Evolutionary conservation across 2,329 filamentous ascomycete genomes (phyloP).

Genomic region (Fusarium pseudograminearum): DNA sequence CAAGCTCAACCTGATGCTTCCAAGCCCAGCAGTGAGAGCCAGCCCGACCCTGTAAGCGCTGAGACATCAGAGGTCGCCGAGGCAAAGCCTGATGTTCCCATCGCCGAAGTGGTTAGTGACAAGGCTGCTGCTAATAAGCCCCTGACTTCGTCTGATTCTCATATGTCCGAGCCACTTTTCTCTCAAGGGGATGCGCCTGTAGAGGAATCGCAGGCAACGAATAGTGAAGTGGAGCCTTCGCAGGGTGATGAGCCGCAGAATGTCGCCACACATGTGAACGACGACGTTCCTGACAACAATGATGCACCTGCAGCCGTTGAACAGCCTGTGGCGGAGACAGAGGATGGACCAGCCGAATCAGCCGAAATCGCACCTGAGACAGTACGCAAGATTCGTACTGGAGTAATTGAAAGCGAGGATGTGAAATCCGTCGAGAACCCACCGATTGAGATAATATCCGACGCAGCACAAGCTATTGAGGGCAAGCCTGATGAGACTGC

Average conservation of each 20-base stretch:
- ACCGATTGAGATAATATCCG: neutral
- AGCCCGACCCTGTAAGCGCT: neutral
- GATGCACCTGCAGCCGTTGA: neutral
- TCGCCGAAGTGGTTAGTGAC: neutral
- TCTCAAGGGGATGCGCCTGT: conserved; percentile 48
- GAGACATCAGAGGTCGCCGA: conserved; percentile 17
- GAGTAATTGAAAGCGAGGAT: conserved; percentile 4
- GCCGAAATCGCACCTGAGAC: neutral
- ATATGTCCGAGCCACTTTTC: conserved; percentile 51
- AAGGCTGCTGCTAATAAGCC: conserved; percentile 5
- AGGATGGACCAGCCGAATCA: neutral
- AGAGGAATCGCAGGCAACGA: conserved; percentile 44
- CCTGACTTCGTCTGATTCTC: conserved; percentile 33
- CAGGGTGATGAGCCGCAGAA: conserved; percentile 41
- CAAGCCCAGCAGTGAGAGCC: neutral
- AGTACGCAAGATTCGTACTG: neutral
- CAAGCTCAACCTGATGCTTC: conserved; percentile 9
- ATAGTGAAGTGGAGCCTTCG: conserved; percentile 33
- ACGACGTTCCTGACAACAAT: neutral
- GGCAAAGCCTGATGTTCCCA: conserved; percentile 6
- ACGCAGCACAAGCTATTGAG: conserved; percentile 3
- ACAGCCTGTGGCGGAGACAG: conserved; percentile 4
- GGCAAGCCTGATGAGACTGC: neutral
- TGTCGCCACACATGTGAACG: conserved; percentile 1
- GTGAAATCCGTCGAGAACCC: neutral